phyloP scores from a whole-genome alignment of 768 basidiomycete genomes.

The Pleurotus cornucopiae region DNA sequence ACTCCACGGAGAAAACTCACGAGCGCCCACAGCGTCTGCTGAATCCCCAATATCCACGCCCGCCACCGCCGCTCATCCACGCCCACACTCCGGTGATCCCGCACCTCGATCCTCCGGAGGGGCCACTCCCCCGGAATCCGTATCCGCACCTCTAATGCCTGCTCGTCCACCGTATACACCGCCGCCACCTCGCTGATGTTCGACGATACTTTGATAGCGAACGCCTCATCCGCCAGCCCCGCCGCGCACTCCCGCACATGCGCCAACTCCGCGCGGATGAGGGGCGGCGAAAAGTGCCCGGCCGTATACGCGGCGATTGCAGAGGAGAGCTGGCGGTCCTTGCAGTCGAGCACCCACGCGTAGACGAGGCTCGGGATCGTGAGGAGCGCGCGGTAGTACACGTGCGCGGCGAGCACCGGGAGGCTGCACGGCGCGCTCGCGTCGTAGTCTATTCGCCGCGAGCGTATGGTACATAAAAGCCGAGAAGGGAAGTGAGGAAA shows the following conservation, averaged over 20 bases:
- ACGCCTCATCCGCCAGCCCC: constrained; percentile 70
- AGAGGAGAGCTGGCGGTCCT: constrained; percentile 82
- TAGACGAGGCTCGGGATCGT: constrained; percentile 84
- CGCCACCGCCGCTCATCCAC: constrained; percentile 90
- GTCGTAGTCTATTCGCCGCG: constrained; percentile 47
- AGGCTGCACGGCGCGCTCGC: constrained; percentile 45
- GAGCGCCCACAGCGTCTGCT: constrained; percentile 85
- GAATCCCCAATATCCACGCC: constrained; percentile 89
- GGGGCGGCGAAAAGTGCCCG: constrained; percentile 76
- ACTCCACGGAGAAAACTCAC: constrained; percentile 36
- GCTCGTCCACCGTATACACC: constrained; percentile 87
- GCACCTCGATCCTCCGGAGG: constrained; percentile 81
- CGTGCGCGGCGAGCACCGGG: constrained; percentile 73
- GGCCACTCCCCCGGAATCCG: constrained; percentile 98
- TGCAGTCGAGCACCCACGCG: constrained; percentile 81
- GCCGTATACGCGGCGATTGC: constrained; percentile 70
- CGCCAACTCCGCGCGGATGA: constrained; percentile 80
- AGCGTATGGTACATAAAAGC: too few species aligned
- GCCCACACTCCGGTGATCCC: constrained; percentile 78
- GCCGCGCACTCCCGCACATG: constrained; percentile 54
- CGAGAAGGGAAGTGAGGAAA: not conserved
- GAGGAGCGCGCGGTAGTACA: constrained; percentile 84
- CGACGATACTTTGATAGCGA: constrained; percentile 72
- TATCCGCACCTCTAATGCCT: constrained; percentile 78
- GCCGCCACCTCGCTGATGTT: constrained; percentile 80